Evolutionary conservation across 345 rosid species (phyloP), one percentile per base, ranked within the genome.

Genomic region (Erodium maritimum): DNA sequence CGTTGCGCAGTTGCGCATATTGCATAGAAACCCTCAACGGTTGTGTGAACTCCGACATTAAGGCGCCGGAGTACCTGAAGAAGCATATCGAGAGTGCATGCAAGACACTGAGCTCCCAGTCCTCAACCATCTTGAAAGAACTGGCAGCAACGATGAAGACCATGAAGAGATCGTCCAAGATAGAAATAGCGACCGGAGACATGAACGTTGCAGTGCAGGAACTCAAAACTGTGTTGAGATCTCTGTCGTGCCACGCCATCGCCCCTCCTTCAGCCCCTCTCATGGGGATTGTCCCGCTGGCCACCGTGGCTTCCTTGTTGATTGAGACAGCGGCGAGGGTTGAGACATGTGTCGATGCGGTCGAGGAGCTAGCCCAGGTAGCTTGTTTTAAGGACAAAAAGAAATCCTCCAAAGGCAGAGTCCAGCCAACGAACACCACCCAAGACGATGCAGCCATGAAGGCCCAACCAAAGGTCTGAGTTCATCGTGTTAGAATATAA

Each of bases 1-100:
- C 83, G 22, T 59, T 86, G 69, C 83, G 86, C 5, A 71, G 68
- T 57, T 79, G 88, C 55, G 97, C 91, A 54, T 82, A 71, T 56
- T 80, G 81, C 72, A 76, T 86, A 45, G 85, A 82, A 58, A 74
- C 78, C 61, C 81, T 86, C n/a, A 63, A 68, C 60, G 61, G 69
- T 22, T 82, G 73, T 65, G 58, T 73, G 21, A 60, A 61, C 70
- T 72, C 76, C 7, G 79, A 84, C 64, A 65, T 70, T 29, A 75
- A 76, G 90, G 89, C 74, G 55, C 75, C 88, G n/a, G 65, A 68
- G 34, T 62, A 70, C 54, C 68, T 75, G 21, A 82, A 75, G 73
- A 70, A 57, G 18, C 78, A 77, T 57, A 73, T 86, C 11, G 53
- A 58, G 16, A 52, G 72, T 3, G 65, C 65, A 29, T 82, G 83